phyloP scores from a whole-genome alignment of 2,329 filamentous ascomycete species.

The Arthroderma uncinatum region DNA sequence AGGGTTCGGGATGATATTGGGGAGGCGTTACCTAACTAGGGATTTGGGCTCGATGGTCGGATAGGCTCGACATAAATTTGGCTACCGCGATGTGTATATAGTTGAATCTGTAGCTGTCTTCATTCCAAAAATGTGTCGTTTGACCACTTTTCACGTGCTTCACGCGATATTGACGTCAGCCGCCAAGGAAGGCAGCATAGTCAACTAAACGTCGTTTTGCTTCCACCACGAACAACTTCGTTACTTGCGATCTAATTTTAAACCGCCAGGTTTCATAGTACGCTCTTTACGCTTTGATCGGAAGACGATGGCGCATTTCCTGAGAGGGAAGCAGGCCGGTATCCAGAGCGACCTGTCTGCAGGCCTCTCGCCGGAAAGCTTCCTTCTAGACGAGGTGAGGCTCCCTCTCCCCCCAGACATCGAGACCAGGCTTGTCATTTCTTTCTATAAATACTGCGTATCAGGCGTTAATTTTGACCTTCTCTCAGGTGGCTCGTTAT shows the following conservation, averaged over 20 bases:
- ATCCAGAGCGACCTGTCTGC: constrained; percentile 84
- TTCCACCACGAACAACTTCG: neutral
- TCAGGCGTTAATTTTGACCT: neutral
- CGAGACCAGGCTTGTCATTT: constrained; percentile 13
- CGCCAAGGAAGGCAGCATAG: neutral
- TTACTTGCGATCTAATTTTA: neutral
- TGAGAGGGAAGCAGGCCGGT: constrained; percentile 86
- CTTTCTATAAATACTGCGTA: constrained; percentile 9
- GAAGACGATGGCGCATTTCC: constrained; percentile 67
- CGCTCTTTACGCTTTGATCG: neutral
- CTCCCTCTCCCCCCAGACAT: constrained; percentile 8
- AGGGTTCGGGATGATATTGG: neutral
- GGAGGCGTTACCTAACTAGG: neutral
- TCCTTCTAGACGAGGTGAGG: constrained; percentile 69
- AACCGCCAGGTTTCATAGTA: neutral
- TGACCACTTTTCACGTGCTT: neutral
- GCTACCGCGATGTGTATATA: neutral
- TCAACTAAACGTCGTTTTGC: neutral
- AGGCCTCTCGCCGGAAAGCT: constrained; percentile 64
- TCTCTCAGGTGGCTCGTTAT: constrained; percentile 52
- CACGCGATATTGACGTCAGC: neutral
- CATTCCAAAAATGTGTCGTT: neutral
- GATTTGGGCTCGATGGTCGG: neutral
- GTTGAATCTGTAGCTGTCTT: no score
- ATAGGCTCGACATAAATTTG: neutral